Percentiles rank a stretch among this genome's conserved stretches.
Evolutionary conservation across 306 rosid genomes (phyloP).

Genomic region (Inga leiocalycina): DNA sequence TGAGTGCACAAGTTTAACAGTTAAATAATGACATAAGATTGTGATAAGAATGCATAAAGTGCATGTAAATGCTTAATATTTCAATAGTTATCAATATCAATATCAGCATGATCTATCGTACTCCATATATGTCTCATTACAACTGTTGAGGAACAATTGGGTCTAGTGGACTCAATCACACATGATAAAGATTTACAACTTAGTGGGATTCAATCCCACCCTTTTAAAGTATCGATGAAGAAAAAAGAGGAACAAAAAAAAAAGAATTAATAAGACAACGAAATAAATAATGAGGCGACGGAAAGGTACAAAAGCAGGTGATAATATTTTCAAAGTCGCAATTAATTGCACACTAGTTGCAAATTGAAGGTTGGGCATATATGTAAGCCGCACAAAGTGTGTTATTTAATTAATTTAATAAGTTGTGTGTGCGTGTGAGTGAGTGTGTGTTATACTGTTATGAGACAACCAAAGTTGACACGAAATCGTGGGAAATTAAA

Average conservation of each 20-base stretch:
- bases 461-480: slow-evolving; percentile 47
- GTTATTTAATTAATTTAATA: not conserved
- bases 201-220: no score
- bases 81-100: not conserved
- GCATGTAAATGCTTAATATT: not conserved
- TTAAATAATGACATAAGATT: not conserved
- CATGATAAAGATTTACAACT: no score
- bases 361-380: slow-evolving; percentile 14
- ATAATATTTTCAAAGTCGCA: not conserved
- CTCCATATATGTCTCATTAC: not conserved
- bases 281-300: not conserved
- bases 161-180: slow-evolving; percentile 33
- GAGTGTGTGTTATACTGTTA: not conserved
- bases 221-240: no score
- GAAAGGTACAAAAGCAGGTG: not conserved
- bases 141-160: slow-evolving; percentile 21
- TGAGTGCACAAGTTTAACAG: not conserved
- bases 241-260: not conserved
- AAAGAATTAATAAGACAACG: no score
- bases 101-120: slow-evolving; percentile 6
- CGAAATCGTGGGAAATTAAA: not conserved
- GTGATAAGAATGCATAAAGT: not conserved
- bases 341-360: not conserved
- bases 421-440: not conserved
- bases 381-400: slow-evolving; percentile 29